Evolutionary conservation across 2,329 filamentous ascomycete species (phyloP).

Genomic region (Cladosporium austrohemisphaericum): DNA sequence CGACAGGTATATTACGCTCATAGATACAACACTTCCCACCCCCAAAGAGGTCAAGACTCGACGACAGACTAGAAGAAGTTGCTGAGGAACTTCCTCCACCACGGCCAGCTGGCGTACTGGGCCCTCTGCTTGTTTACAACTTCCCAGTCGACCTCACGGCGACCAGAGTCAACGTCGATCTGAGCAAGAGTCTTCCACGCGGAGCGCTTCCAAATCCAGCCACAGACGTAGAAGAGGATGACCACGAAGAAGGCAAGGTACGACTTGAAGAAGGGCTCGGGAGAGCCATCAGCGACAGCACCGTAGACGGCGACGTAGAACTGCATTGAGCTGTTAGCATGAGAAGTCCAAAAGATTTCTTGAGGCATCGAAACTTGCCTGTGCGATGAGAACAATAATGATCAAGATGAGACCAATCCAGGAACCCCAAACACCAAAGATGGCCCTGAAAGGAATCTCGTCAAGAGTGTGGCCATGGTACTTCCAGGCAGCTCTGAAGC

Average conservation of each 20-base stretch:
- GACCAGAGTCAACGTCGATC: conserved; percentile 65
- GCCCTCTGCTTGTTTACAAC: conserved; percentile 55
- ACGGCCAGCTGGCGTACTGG: conserved; percentile 49
- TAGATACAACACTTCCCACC: neutral
- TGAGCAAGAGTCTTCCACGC: conserved; percentile 57
- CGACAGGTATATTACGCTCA: neutral
- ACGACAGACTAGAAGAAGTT: conserved; percentile 23
- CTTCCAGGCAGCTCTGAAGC: conserved; percentile 74
- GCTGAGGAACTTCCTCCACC: conserved; percentile 42
- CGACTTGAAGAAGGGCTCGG: conserved; percentile 27
- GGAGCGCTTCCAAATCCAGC: conserved; percentile 44
- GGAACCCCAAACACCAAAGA: conserved; percentile 39
- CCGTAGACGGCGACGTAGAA: conserved; percentile 37
- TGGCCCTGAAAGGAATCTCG: conserved; percentile 43
- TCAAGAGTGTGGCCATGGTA: conserved; percentile 44
- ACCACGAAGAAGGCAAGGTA: conserved; percentile 30
- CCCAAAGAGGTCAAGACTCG: neutral
- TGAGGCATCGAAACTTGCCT: conserved; percentile 29
- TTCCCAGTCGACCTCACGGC: conserved; percentile 63
- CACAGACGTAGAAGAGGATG: conserved; percentile 27
- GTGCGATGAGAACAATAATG: conserved; percentile 37
- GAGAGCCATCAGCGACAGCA: conserved; percentile 16
- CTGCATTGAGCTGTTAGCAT: conserved; percentile 44
- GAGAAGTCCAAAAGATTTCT: too few species aligned
- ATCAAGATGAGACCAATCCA: conserved; percentile 40